Evolutionary conservation across 176 grass and related monocot genomes (phyloP), one percentile per base, ranked within the genome.

Genomic region (Hordeum marinum): DNA sequence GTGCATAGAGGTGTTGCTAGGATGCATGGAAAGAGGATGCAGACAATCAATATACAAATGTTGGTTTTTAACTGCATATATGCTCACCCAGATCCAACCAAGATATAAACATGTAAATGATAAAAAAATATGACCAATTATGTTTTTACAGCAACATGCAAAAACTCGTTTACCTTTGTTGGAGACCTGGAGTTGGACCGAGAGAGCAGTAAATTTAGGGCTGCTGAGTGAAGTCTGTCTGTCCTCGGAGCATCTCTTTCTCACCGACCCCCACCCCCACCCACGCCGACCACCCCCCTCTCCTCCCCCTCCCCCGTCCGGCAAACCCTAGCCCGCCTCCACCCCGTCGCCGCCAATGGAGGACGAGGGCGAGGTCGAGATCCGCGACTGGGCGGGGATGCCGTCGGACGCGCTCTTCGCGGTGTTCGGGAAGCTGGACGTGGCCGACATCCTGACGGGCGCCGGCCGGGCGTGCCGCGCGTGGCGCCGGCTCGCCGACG

Each of bases 331-430:
- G 67, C 78, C 52, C 0, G 6, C 6, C 50, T 0, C 82, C 1
- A 34, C 48, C 39, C 8, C 71, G 0, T 24, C 69, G 8, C 29
- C n/a, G 13, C n/a, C 46, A 14, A 17, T 50, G 83, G 40, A 55
- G 57, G 12, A 1, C 4, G 84, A 83, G 82, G 82, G 15, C 15
- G 48, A 82, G 62, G 65, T 0, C 8, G 89, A 91, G 75, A 50
- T 5, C 68, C 61, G 81, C 31, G 76, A 91, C 85, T 91, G 89
- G 89, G 81, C 68, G n/a, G 89, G 84, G 61, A 87, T 91, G 84
- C 85, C 85, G 68, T 54, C 76, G 37, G 89, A 87, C 31, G 84
- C 85, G 69, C 89, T 91, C 3, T 81, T 81, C 6, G 81, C 84
- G 15, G 84, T 91, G 75, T 87, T 91, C 41, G 50, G 3, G 62